phyloP scores from a whole-genome alignment of 2,329 filamentous ascomycete genomes.

The Cercospora sp. region DNA sequence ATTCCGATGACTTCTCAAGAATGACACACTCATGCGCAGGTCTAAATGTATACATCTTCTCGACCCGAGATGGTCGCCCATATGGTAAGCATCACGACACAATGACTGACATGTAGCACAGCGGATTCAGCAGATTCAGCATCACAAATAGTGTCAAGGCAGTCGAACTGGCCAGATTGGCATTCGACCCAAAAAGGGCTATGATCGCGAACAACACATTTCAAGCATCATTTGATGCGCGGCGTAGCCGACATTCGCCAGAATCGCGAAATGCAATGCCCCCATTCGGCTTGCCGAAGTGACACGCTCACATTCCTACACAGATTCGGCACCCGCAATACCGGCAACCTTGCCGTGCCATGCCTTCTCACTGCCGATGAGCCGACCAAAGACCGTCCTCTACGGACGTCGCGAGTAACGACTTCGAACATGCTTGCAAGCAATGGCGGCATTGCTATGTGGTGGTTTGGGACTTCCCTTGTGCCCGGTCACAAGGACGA shows the following conservation, averaged over 20 bases:
- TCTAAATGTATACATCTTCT: neutral
- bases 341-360: neutral
- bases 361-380: neutral
- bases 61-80: neutral
- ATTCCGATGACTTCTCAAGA: neutral
- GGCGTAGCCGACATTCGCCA: neutral
- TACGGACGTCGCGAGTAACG: neutral
- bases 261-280: neutral
- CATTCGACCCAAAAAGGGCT: neutral
- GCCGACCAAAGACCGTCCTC: neutral
- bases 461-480: constrained; percentile 1
- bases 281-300: neutral
- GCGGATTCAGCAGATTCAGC: neutral
- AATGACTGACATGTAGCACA: neutral
- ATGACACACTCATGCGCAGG: neutral
- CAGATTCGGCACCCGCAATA: neutral
- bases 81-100: neutral
- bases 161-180: neutral
- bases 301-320: neutral
- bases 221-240: neutral
- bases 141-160: neutral
- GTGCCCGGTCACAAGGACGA: neutral
- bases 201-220: neutral
- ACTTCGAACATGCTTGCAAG: neutral
- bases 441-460: neutral